Evolutionary conservation across 2,329 filamentous ascomycete genomes (phyloP).

Genomic region (Lachnellula cervina): DNA sequence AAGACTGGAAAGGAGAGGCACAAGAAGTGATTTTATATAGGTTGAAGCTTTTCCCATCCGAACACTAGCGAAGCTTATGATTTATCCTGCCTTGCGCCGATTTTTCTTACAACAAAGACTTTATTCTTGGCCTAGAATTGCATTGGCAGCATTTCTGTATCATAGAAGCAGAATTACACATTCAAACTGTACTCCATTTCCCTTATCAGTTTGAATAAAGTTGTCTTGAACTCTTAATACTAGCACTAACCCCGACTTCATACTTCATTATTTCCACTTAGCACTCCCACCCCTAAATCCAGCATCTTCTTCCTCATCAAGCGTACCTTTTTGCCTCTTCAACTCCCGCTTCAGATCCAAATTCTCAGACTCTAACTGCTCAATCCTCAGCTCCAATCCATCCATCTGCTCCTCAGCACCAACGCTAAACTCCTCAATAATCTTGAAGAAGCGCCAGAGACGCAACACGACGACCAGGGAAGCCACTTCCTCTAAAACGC

Average conservation of each 20-base stretch:
- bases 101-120: conserved; percentile 18
- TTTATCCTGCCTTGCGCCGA: conserved; percentile 5
- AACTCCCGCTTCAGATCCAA: conserved; percentile 43
- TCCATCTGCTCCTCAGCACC: conserved; percentile 60
- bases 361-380: conserved; percentile 46
- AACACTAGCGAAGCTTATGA: neutral
- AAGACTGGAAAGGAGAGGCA: conserved; percentile 19
- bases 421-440: conserved; percentile 62
- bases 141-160: conserved; percentile 18
- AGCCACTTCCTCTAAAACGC: conserved; percentile 57
- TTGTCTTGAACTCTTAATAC: neutral
- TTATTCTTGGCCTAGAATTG: conserved; percentile 24
- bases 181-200: neutral
- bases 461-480: conserved; percentile 63
- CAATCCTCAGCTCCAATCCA: conserved; percentile 47
- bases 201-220: neutral
- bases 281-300: neutral
- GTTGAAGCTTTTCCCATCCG: neutral
- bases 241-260: neutral
- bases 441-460: conserved; percentile 66
- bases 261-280: neutral
- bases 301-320: conserved; percentile 16
- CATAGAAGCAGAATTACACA: conserved; percentile 21
- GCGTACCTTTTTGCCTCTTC: conserved; percentile 11
- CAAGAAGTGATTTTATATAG: conserved; percentile 5